Evolutionary conservation across 75 land plant species (phyloP), one percentile per base, ranked within the genome.

Genomic region (Sequoiadendron giganteum): DNA sequence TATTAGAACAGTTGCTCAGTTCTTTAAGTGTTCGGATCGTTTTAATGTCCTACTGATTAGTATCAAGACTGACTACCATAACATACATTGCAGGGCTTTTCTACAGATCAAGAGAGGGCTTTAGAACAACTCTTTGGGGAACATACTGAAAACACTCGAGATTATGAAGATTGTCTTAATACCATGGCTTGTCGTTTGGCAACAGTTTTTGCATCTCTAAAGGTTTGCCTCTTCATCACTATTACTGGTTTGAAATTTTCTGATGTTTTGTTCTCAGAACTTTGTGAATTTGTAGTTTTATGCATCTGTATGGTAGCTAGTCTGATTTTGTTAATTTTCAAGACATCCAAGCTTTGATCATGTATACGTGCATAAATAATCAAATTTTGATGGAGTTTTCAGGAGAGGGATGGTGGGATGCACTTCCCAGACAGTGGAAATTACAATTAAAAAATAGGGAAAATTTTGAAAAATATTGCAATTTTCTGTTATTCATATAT

Each of bases 131-230:
- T 98, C 28, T 97, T 92, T 93, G 96, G 96, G 13, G 99, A 96
- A 84, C 88, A 90, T 88, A 93, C 87, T 30, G 95, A 95, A 86
- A 88, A 88, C 87, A 90, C 94, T 88, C 89, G 87, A 25, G 93
- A 93, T 75, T 95, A 91, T 86, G 94, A 93, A 87, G 91, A 87
- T 32, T 97, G 95, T 85, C 88, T 98, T 88, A 94, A 93, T 86
- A 92, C 88, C 34, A 93, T 97, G 90, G 99, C 96, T 45, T 85
- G 89, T 18, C 99, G 99, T 34, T 91, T 98, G 76, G 96, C 95
- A 1, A 97, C 99, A 70, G 99, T 96, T 49, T 97, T 98, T 95
- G 97, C 99, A 84, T 98, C 99, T 39, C 75, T 97, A 83, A 93
- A 93, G 95, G 99, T 98, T 89, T 86, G 47, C 52, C 52, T n/a